These are phyloP conservation scores for Hyaloscypha finlandica DNA, from an alignment of 495 filamentous ascomycete species.

Conservation along the genomic window DNA sequence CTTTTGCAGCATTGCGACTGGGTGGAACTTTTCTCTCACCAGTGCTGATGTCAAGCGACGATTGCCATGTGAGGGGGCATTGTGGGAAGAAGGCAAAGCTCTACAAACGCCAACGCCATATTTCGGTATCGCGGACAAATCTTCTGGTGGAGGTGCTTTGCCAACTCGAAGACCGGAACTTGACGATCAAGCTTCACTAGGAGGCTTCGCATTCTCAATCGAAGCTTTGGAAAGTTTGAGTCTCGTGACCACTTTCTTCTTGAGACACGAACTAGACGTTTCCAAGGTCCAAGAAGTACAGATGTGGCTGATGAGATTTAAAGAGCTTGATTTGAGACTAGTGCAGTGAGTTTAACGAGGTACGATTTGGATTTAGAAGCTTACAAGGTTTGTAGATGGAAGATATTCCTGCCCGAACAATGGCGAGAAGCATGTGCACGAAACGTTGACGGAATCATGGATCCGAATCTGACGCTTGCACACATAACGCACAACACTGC, in stretches of 20 bases:
- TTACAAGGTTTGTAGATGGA: constrained; percentile 35
- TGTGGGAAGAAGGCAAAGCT: constrained; percentile 35
- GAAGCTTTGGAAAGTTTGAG: constrained; percentile 45
- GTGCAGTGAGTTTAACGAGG: constrained; percentile 35
- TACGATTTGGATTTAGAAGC: not conserved
- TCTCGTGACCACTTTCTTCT: constrained; percentile 41
- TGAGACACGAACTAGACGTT: constrained; percentile 41
- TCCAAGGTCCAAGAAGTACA: constrained; percentile 36
- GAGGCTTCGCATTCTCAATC: constrained; percentile 45
- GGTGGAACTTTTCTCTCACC: constrained; percentile 45
- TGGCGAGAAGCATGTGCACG: constrained; percentile 43
- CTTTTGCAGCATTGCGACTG: constrained; percentile 18
- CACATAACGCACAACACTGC: constrained; percentile 50
- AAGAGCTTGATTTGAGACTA: constrained; percentile 46
- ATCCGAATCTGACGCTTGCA: constrained; percentile 47
- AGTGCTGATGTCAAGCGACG: constrained; percentile 42
- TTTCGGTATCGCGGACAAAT: constrained; percentile 45
- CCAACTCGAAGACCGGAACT: constrained; percentile 14
- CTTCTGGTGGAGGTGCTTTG: constrained; percentile 17
- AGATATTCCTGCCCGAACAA: constrained; percentile 42
- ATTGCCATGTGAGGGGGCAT: constrained; percentile 41
- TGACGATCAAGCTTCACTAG: constrained; percentile 38
- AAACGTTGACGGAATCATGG: constrained; percentile 38
- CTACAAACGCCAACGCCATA: constrained; percentile 38
- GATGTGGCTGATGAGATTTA: constrained; percentile 46